Evolutionary conservation across 2,329 filamentous ascomycete species (phyloP), one percentile per base, ranked within the genome.

Genomic region (Diaporthe sp.): DNA sequence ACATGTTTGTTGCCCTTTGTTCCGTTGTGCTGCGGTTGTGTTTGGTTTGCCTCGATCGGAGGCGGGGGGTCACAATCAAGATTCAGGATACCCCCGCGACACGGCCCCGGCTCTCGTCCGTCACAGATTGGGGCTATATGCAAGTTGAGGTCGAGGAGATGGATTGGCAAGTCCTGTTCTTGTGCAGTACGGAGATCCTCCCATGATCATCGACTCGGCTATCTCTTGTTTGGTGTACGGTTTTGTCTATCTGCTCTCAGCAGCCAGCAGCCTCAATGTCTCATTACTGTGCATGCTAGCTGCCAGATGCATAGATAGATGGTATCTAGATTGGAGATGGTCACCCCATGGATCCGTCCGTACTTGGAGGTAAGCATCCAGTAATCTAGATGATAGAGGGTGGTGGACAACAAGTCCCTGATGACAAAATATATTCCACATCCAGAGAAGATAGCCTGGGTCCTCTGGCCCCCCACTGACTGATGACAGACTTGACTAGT

Each of bases 1-100:
- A 67, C 64, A 67, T 67, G 64, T 67, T 67, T 67, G 64, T 67
- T 67, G 64, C 69, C 45, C 70, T 72, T 72, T 72, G 70, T 72
- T 17, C 61, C 30, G 61, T 38, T 19, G 61, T 50, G 57, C 54
- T 50, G 45, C 42, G 70, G 70, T 64, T 30, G 60, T 60, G 57
- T 61, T 64, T 64, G 60, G 60, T 64, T 64, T 54, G 64, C 57
- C 45, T 72, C 35, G 47, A 64, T 42, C 40, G 35, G 45, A 45
- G 58, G 70, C 70, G 45, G 17, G 54, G 70, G 69, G 38, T 33
- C n/a, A 38, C 45, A 33, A 68, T 54, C 47, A 52, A 47, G 47
- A 68, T 33, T 64, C 45, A 72, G 69, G 57, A 71, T 71, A 71
- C 58, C 69, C 55, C 57, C 38, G 55, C 55, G 9, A 52, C 28